A percentile compares a stretch with the other conserved stretches of the same genome.
phyloP scores from a whole-genome alignment of 1,139 yeast species.

The Sugiyamaella japonica region DNA sequence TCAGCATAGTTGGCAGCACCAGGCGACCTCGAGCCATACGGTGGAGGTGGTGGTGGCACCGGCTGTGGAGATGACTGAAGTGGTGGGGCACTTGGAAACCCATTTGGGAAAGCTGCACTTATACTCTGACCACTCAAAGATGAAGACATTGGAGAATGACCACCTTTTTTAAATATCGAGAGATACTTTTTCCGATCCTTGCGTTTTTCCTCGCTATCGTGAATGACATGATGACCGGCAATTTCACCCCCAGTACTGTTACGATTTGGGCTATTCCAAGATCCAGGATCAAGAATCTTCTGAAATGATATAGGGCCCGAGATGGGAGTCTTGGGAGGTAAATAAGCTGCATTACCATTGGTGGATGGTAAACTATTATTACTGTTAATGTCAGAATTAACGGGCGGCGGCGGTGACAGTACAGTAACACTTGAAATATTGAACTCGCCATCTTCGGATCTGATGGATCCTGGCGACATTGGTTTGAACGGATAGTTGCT shows the following conservation, averaged over 20 bases:
- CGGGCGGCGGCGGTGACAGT: conserved; percentile 17
- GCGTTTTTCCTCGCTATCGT: conserved; percentile 15
- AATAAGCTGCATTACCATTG: neutral
- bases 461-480: conserved; percentile 7
- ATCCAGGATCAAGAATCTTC: conserved; percentile 21
- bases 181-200: conserved; percentile 13
- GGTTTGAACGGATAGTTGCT: conserved; percentile 24
- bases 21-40: neutral
- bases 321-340: conserved; percentile 17
- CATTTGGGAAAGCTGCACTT: conserved; percentile 10
- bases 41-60: neutral
- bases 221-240: neutral
- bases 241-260: conserved; percentile 1
- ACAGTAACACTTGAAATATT: conserved; percentile 23
- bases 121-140: conserved; percentile 5
- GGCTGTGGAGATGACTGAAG: conserved; percentile 2
- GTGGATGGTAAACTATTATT: neutral
- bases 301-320: conserved; percentile 25
- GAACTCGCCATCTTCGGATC: conserved; percentile 11
- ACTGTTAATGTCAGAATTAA: neutral
- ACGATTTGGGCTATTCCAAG: conserved; percentile 16
- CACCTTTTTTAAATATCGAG: conserved; percentile 8
- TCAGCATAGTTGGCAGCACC: neutral
- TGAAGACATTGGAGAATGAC: conserved; percentile 12
- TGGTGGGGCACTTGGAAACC: neutral